These are phyloP conservation scores for Phytophthora parvispora DNA, from an alignment of 352 stramenopile species.

Conservation along the genomic window DNA sequence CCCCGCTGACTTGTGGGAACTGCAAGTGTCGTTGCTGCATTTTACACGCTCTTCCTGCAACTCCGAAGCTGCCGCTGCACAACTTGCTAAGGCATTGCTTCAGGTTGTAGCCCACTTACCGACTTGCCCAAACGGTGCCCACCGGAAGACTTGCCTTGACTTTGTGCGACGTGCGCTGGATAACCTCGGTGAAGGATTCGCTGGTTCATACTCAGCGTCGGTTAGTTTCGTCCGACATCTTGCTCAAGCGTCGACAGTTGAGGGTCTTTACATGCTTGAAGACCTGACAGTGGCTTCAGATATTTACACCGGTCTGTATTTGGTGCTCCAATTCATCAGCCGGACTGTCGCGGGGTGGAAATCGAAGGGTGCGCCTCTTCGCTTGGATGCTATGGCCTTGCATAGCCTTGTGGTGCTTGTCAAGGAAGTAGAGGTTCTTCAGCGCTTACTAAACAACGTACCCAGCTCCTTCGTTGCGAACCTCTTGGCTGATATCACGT, in stretches of 20 bases:
- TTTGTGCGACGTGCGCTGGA: slow-evolving; percentile 59
- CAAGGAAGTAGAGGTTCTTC: slow-evolving; percentile 56
- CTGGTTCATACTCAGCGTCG: slow-evolving; percentile 43
- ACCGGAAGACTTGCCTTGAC: slow-evolving; percentile 54
- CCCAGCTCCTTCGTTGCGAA: not conserved
- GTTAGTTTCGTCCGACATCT: slow-evolving; percentile 49
- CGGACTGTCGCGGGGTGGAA: slow-evolving; percentile 37
- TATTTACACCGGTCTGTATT: slow-evolving; percentile 32
- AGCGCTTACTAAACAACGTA: slow-evolving; percentile 14
- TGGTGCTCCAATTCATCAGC: slow-evolving; percentile 44
- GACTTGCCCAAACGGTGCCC: slow-evolving; percentile 38
- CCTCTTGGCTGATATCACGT: slow-evolving; percentile 37
- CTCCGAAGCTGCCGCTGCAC: slow-evolving; percentile 42
- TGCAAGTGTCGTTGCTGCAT: slow-evolving; percentile 64
- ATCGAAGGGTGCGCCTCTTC: slow-evolving; percentile 18
- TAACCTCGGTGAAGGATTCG: slow-evolving; percentile 42
- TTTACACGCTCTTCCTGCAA: slow-evolving; percentile 53
- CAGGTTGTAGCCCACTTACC: slow-evolving; percentile 56
- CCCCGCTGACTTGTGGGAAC: slow-evolving; percentile 45
- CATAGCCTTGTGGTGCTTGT: slow-evolving; percentile 52
- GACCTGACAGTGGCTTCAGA: slow-evolving; percentile 28
- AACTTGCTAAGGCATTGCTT: slow-evolving; percentile 54
- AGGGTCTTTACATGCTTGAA: slow-evolving; percentile 30
- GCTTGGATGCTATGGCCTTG: slow-evolving; percentile 51
- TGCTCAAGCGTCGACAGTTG: slow-evolving; percentile 27